Conservation (phyloP, 495 filamentous ascomycete genomes). For the Bombardia bombarda region DNA sequence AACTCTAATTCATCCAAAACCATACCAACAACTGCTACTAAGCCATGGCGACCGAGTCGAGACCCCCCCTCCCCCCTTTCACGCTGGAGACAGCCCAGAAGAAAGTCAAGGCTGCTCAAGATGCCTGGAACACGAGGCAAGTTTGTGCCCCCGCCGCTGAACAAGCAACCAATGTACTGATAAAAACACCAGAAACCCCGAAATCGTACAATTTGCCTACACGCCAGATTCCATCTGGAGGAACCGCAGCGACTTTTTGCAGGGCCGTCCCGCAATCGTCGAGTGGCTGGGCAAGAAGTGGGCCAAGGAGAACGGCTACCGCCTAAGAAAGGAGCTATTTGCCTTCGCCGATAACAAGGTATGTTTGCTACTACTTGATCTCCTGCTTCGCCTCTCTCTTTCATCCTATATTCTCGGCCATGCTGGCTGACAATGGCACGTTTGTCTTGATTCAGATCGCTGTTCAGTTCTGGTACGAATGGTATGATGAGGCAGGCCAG, state of each 20-base stretch:
- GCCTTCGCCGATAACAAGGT: slow-evolving; percentile 57
- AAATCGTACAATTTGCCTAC: slow-evolving; percentile 61
- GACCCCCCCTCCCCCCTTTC: slow-evolving; percentile 65
- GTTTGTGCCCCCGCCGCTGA: not conserved
- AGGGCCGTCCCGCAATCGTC: slow-evolving; percentile 60
- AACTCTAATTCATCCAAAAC: too few relatives aligned
- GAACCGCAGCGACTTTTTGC: slow-evolving; percentile 65
- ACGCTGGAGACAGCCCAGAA: slow-evolving; percentile 60
- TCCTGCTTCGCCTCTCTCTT: not conserved
- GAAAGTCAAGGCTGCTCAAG: slow-evolving; percentile 83
- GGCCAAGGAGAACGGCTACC: slow-evolving; percentile 63
- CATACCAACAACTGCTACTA: too few relatives aligned
- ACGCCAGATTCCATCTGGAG: slow-evolving; percentile 76
- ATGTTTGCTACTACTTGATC: slow-evolving; percentile 1
- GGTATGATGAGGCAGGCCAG: slow-evolving; percentile 60
- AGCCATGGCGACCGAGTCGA: slow-evolving; percentile 18
- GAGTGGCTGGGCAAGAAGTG: slow-evolving; percentile 71
- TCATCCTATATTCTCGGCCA: not conserved
- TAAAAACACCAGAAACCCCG: slow-evolving; percentile 44
- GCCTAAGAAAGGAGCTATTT: slow-evolving; percentile 83
- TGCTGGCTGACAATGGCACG: not conserved
- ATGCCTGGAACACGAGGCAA: slow-evolving; percentile 78
- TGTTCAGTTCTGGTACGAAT: slow-evolving; percentile 94
- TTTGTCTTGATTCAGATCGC: slow-evolving; percentile 45
- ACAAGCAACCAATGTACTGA: not conserved